Conservation (phyloP, 2,329 filamentous ascomycete genomes). For the Drechmeria coniospora region DNA sequence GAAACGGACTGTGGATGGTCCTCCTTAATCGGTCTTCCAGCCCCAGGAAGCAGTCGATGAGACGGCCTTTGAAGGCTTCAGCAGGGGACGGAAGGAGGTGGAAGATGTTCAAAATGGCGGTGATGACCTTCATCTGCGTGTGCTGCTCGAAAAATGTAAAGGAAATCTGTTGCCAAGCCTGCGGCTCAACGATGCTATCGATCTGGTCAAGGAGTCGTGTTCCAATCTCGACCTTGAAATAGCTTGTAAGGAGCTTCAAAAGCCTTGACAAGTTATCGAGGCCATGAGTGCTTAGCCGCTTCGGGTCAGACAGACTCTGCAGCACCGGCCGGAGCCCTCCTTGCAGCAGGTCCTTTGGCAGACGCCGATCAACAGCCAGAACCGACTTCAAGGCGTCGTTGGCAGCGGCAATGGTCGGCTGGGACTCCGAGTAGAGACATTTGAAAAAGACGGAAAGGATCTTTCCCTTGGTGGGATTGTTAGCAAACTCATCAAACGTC, state of each 20-base stretch:
- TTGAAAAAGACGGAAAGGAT: slow-evolving; percentile 98
- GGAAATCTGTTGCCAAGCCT: slow-evolving; percentile 71
- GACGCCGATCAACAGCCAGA: slow-evolving; percentile 71
- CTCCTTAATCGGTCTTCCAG: slow-evolving; percentile 73
- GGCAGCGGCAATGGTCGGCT: slow-evolving; percentile 83
- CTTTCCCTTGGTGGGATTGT: slow-evolving; percentile 46
- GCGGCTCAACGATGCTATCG: slow-evolving; percentile 72
- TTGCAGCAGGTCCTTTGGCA: slow-evolving; percentile 90
- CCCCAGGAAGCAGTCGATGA: slow-evolving; percentile 81
- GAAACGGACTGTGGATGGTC: slow-evolving; percentile 83
- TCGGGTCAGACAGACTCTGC: slow-evolving; percentile 87
- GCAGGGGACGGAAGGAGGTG: slow-evolving; percentile 86
- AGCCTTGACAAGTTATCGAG: slow-evolving; percentile 83
- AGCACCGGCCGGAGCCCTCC: slow-evolving; percentile 89
- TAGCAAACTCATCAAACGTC: slow-evolving; percentile 80
- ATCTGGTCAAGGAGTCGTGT: slow-evolving; percentile 86
- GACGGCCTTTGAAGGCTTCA: slow-evolving; percentile 74
- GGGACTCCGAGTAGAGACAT: slow-evolving; percentile 82
- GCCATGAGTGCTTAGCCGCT: slow-evolving; percentile 75
- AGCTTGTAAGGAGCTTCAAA: slow-evolving; percentile 83
- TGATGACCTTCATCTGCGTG: slow-evolving; percentile 82
- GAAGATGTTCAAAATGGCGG: slow-evolving; percentile 91
- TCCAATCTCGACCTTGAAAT: slow-evolving; percentile 98
- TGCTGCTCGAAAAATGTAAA: slow-evolving; percentile 93
- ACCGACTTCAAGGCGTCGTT: slow-evolving; percentile 83